Evolutionary conservation across 169 alveolate genomes (phyloP), one percentile per base, ranked within the genome.

Genomic region (Plasmodium vivax): DNA sequence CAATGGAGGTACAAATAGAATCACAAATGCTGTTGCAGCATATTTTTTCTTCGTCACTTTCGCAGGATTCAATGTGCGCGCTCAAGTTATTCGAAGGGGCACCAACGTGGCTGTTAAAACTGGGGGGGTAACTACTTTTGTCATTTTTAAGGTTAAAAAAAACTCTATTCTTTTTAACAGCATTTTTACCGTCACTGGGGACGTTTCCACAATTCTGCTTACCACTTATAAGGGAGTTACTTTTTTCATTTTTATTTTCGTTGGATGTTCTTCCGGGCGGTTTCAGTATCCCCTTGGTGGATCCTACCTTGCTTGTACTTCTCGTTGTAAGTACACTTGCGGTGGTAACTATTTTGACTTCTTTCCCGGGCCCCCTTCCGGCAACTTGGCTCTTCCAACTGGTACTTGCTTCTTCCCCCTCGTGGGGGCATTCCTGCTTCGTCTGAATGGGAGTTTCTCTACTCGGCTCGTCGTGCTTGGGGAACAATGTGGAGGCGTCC

Each of bases 1-100:
- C 94, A 90, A 90, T 90, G 23, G 88, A 43, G 5, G 71, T 90
- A 16, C 94, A 90, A 68, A 90, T 90, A 7, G 94, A 90, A 90
- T 90, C 84, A 38, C 94, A 90, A 54, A 74, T 62, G 72, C 47
- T 23, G 68, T 90, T 90, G 54, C 94, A 90, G 19, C 79, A 58
- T 16, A 54, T 80, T 27, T 58, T 80, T 14, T 79, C 90, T 30
- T 80, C 90, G n/a, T 90, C 94, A 62, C 16, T 36, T 80, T 62
- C 79, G 62, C 62, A 32, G 32, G 51, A 34, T 62, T 90, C 77
- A 9, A 30, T 43, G 68, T 62, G 72, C 54, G 90, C 16, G 47
- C 82, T 80, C 12, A 81, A 5, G 82, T 74, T 74, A 90, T 71
- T 80, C n/a, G 79, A 19, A 14, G 73, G 36, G 34, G 27, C 23